Percentiles rank a stretch among this genome's conserved stretches.
Evolutionary conservation across 257 asterid genomes (phyloP).

Genomic region (Lycium ferocissimum): DNA sequence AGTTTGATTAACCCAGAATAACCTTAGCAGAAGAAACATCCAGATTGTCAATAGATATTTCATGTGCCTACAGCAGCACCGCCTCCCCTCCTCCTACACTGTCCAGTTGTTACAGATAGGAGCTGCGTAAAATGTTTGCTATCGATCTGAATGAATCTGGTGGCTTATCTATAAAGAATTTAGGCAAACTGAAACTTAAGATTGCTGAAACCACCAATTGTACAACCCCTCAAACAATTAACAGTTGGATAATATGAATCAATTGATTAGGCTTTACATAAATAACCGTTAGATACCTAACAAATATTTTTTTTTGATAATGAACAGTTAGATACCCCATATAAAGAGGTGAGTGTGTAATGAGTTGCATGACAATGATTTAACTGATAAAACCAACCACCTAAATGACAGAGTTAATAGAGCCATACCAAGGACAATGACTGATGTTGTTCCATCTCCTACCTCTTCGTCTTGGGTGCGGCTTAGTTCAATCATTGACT

Average conservation of each 20-base stretch:
- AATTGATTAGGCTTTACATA: not conserved
- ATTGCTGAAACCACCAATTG: not conserved
- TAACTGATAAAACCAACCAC: slow-evolving; percentile 28
- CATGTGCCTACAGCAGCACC: no score
- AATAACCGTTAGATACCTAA: slow-evolving; percentile 18
- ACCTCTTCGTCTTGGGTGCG: slow-evolving; percentile 99
- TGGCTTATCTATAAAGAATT: not conserved
- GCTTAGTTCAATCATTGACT: slow-evolving; percentile 99
- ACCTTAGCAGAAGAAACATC: no score
- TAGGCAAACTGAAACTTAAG: slow-evolving; percentile 7
- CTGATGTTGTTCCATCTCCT: slow-evolving; percentile 99
- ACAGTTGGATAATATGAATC: not conserved
- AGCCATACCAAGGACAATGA: slow-evolving; percentile 86
- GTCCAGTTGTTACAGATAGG: no score
- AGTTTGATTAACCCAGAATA: no score
- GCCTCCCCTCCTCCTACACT: no score
- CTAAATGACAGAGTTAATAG: slow-evolving; percentile 29
- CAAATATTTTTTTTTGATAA: not conserved
- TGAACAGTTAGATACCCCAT: slow-evolving; percentile 4
- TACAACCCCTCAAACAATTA: not conserved
- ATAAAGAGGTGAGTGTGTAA: slow-evolving; percentile 14
- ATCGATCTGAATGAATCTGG: not conserved
- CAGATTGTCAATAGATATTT: no score
- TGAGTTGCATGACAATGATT: slow-evolving; percentile 9
- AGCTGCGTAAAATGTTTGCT: not conserved